phyloP scores from a whole-genome alignment of 2,329 filamentous ascomycete genomes.

The Penicillium olsonii region DNA sequence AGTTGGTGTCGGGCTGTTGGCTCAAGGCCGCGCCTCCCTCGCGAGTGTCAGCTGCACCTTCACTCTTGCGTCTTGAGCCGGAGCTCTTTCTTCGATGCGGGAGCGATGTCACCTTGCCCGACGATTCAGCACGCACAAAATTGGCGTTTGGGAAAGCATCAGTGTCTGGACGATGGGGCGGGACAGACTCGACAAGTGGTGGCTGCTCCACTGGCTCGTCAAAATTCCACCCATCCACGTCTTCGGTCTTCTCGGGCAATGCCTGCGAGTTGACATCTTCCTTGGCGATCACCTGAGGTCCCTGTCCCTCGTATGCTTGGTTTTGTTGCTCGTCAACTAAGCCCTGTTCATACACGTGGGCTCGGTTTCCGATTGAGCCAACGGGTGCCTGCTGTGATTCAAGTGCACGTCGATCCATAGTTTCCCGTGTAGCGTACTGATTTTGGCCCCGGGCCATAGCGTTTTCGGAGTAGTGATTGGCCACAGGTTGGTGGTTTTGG shows the following conservation, averaged over 20 bases:
- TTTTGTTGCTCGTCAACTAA: slow-evolving; percentile 57
- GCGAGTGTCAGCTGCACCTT: slow-evolving; percentile 65
- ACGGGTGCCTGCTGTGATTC: slow-evolving; percentile 52
- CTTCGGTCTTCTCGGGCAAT: slow-evolving; percentile 52
- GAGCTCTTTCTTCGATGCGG: slow-evolving; percentile 81
- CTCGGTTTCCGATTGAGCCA: slow-evolving; percentile 55
- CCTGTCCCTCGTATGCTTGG: slow-evolving; percentile 61
- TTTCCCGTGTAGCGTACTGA: slow-evolving; percentile 46
- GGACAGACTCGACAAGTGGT: slow-evolving; percentile 42
- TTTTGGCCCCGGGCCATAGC: slow-evolving; percentile 43
- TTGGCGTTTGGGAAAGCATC: slow-evolving; percentile 83
- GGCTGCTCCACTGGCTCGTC: slow-evolving; percentile 68
- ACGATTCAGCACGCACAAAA: slow-evolving; percentile 77
- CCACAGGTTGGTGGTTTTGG: slow-evolving; percentile 62
- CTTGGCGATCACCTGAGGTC: slow-evolving; percentile 50
- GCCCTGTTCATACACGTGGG: slow-evolving; percentile 45
- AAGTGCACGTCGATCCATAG: slow-evolving; percentile 42
- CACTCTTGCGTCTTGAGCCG: slow-evolving; percentile 65
- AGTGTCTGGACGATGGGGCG: slow-evolving; percentile 73
- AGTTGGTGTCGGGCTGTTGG: slow-evolving; percentile 70
- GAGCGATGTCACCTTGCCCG: slow-evolving; percentile 63
- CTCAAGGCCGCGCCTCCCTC: slow-evolving; percentile 42
- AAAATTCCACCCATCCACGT: slow-evolving; percentile 88
- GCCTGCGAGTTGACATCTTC: slow-evolving; percentile 47
- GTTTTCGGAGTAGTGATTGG: slow-evolving; percentile 50